Evolutionary conservation across 345 rosid species (phyloP), one percentile per base, ranked within the genome.

Genomic region (Salix purpurea): DNA sequence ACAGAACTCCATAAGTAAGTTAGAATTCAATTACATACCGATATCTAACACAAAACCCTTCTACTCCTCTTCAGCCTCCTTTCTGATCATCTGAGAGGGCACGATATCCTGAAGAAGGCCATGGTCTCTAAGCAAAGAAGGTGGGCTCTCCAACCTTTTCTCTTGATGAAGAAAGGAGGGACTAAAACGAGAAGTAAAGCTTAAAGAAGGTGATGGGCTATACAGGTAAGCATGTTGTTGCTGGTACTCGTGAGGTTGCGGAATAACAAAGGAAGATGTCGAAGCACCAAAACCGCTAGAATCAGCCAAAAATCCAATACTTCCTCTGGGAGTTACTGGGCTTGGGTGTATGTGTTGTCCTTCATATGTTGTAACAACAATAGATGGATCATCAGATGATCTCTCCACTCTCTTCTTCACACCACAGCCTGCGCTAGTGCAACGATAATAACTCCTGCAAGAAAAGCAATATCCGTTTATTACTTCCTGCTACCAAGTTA

Each of bases 341-440:
- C 88, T 84, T 46, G 87, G 89, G 73, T 96, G 99, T 1, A 77
- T 83, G 72, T 96, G 99, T 34, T 96, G 94, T 11, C 99, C 98
- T 85, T 96, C 99, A 83, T 96, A 96, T 14, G 99, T 96, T 7
- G 99, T 96, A 6, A 96, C 91, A 1, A 96, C 98, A 48, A 86
- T 86, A 6, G 93, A 74, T 1, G 97, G 85, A 81, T 96, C 98
- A 7, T 89, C 92, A 7, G 88, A 90, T 24, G 97, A 92, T 87
- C 99, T 87, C 91, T 96, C 99, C 28, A 96, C 99, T 79, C 97
- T 85, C 88, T 96, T 96, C 95, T 96, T 96, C 86, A 96, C 98
- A 3, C 97, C 98, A 23, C 99, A 96, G 50, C 90, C 97, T 2
- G 88, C 87, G 36, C 76, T 94, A 40, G 99, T 94, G 98, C 99